Conservation (phyloP, 2,329 filamentous ascomycete genomes). For the Penicillium oxalicum region DNA sequence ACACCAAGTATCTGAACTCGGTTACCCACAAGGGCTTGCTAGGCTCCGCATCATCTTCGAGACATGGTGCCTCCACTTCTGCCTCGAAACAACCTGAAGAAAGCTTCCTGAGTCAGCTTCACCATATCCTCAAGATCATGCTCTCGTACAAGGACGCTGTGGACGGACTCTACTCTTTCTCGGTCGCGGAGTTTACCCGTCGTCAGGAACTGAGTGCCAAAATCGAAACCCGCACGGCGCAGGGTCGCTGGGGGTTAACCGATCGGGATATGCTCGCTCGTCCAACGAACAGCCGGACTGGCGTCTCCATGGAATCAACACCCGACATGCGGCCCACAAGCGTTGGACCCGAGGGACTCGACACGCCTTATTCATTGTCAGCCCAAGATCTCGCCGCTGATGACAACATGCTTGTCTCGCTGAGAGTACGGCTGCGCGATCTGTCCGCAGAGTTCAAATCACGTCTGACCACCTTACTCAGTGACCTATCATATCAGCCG, state of each 20-base stretch:
- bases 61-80: slow-evolving; percentile 21
- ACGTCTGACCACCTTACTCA: slow-evolving; percentile 72
- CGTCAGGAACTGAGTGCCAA: slow-evolving; percentile 79
- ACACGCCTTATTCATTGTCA: slow-evolving; percentile 37
- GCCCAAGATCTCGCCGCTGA: slow-evolving; percentile 34
- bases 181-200: slow-evolving; percentile 85
- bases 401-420: slow-evolving; percentile 64
- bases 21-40: slow-evolving; percentile 96
- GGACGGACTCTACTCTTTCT: slow-evolving; percentile 90
- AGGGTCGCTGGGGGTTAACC: slow-evolving; percentile 58
- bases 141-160: slow-evolving; percentile 88
- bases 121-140: slow-evolving; percentile 91
- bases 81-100: slow-evolving; percentile 53
- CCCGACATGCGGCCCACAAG: slow-evolving; percentile 21
- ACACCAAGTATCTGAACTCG: slow-evolving; percentile 81
- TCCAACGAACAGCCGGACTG: slow-evolving; percentile 22
- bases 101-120: slow-evolving; percentile 81
- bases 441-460: slow-evolving; percentile 71
- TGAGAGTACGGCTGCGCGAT: slow-evolving; percentile 66
- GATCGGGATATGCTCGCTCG: slow-evolving; percentile 46
- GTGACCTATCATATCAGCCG: slow-evolving; percentile 86
- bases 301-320: slow-evolving; percentile 25
- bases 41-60: slow-evolving; percentile 52
- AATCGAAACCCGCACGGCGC: slow-evolving; percentile 60
- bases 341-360: slow-evolving; percentile 20